Conservation (phyloP, 306 rosid genomes). For the Lotus japonicus region DNA sequence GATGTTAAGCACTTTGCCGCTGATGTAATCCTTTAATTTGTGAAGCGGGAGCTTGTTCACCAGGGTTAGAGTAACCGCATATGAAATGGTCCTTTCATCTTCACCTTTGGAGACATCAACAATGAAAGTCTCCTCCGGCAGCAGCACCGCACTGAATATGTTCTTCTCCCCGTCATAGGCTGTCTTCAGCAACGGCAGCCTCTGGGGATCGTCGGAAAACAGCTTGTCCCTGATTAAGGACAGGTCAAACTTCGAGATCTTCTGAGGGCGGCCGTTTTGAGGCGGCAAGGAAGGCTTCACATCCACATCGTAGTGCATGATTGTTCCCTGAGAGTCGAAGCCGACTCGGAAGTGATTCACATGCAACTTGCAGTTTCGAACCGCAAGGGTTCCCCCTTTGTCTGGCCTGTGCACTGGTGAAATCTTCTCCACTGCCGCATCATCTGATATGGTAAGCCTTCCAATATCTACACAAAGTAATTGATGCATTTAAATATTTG, state of each 20-base stretch:
- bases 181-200: conserved; percentile 29
- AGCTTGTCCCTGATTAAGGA: conserved; percentile 42
- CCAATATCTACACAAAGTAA: neutral
- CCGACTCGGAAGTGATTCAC: conserved; percentile 43
- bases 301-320: conserved; percentile 48
- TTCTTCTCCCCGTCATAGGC: conserved; percentile 61
- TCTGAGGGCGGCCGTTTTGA: conserved; percentile 29
- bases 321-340: conserved; percentile 22
- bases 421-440: neutral
- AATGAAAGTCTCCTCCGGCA: conserved; percentile 38
- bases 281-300: conserved; percentile 30
- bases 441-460: neutral
- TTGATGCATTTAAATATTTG: neutral
- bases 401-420: conserved; percentile 48
- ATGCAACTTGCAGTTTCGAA: conserved; percentile 13
- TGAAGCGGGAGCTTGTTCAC: conserved; percentile 45
- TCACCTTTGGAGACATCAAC: conserved; percentile 44
- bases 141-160: conserved; percentile 38
- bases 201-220: conserved; percentile 24
- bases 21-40: conserved; percentile 43
- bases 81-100: conserved; percentile 22
- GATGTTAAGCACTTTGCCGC: conserved; percentile 11
- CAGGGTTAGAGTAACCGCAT: conserved; percentile 27
- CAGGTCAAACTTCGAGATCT: conserved; percentile 37
- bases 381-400: conserved; percentile 28